These are phyloP conservation scores for Paramecium octaurelia DNA, from an alignment of 73 alveolate species.

Conservation along the genomic window DNA sequence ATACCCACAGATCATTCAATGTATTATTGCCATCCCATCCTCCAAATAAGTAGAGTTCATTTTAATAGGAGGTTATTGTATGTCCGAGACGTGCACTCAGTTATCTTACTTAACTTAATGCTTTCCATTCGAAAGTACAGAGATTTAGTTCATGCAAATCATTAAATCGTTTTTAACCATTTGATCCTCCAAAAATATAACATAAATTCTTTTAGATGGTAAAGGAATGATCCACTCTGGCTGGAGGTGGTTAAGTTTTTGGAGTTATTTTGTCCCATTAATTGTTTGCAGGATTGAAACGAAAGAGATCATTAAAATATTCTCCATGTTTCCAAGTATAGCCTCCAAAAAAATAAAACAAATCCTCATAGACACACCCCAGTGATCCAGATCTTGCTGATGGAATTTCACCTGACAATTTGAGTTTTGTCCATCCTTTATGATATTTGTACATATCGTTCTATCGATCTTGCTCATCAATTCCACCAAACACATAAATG, in stretches of 20 bases:
- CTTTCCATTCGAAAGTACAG: constrained; percentile 7
- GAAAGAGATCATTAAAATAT: constrained; percentile 86
- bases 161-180: constrained; percentile 56
- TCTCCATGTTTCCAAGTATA: constrained; percentile 90
- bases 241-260: constrained; percentile 55
- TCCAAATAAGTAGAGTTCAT: constrained; percentile 85
- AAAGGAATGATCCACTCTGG: constrained; percentile 73
- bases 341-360: constrained; percentile 80
- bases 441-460: constrained; percentile 67
- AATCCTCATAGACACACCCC: constrained; percentile 61
- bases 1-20: constrained; percentile 80
- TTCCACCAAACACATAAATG: constrained; percentile 79
- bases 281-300: constrained; percentile 63
- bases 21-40: constrained; percentile 95
- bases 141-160: constrained; percentile 32
- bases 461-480: constrained; percentile 75
- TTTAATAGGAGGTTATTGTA: constrained; percentile 76
- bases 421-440: constrained; percentile 60
- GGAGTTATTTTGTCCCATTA: constrained; percentile 73
- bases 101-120: neutral
- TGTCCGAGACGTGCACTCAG: constrained; percentile 89
- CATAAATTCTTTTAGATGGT: constrained; percentile 8
- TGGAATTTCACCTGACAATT: constrained; percentile 61
- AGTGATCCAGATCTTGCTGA: constrained; percentile 73
- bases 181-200: constrained; percentile 76